Evolutionary conservation across 768 basidiomycete genomes (phyloP), one percentile per base, ranked within the genome.

Genomic region (Boletus reticuloceps): DNA sequence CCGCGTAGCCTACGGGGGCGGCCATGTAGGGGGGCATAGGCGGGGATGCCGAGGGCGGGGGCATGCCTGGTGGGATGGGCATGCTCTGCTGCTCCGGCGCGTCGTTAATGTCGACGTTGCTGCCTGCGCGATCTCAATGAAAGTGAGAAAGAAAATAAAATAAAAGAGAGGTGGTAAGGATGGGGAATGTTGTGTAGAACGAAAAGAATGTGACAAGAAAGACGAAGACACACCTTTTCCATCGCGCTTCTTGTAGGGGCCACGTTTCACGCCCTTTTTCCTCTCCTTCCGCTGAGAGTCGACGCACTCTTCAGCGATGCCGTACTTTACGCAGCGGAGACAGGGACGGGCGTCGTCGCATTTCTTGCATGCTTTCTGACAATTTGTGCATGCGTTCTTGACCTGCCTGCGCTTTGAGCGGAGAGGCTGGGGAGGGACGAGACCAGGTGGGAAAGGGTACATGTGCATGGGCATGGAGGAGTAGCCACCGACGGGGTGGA

Each of bases 211-310:
- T 46, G 58, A 58, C 54, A 48, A 64, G 62, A 71, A 71, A 62
- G 68, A 66, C 68, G 49, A 60, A 69, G 58, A 72, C 85, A 73
- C 68, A 90, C 89, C 82, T 82, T 87, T 89, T 82, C 83, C 85
- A 88, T 90, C 89, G 84, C 88, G 89, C 84, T 91, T 92, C 90
- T 91, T 91, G 87, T 92, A 92, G 72, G 90, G 90, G 43, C 89
- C 89, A 67, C 89, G 76, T 77, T 91, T 92, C 62, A 90, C 80
- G 61, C 89, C 89, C 69, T 89, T 91, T 72, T 90, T 91, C 66
- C 93, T 82, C 74, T 96, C 93, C 77, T 95, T 96, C 70, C 94
- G 81, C 71, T 89, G 86, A 31, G 93, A 94, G 75, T 94, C 90
- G 60, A 91, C 77, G 68, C 94, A 97, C 66, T 89, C 88, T 67